A percentile compares a stretch with the other conserved stretches of the same genome.
Evolutionary conservation across 2,329 filamentous ascomycete species (phyloP).

Genomic region (Trichophyton equinum): DNA sequence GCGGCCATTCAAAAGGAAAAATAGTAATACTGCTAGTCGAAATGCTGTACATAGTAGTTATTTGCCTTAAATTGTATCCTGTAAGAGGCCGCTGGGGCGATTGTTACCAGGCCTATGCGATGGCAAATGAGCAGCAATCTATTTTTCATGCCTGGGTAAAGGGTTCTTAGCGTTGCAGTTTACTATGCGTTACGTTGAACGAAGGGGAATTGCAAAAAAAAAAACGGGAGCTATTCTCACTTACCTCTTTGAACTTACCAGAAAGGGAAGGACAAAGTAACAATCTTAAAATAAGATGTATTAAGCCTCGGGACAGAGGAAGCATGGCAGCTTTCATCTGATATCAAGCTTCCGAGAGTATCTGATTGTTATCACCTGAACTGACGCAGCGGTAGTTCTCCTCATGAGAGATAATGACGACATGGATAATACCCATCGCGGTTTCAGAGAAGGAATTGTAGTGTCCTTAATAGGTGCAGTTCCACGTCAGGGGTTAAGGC

Average conservation of each 20-base stretch:
- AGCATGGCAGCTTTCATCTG: not conserved
- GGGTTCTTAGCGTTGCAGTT: not conserved
- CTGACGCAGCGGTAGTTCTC: not conserved
- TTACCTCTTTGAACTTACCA: not conserved
- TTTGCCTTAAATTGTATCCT: too few relatives aligned
- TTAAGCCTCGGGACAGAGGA: constrained; percentile 1
- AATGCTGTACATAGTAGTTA: too few relatives aligned
- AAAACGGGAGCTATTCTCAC: not conserved
- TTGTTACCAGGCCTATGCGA: not conserved
- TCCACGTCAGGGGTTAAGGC: not conserved
- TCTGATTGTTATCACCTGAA: constrained; percentile 1
- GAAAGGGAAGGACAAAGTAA: not conserved
- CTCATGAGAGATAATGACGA: not conserved
- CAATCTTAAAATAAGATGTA: not conserved
- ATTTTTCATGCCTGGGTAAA: not conserved
- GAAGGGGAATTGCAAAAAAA: not conserved
- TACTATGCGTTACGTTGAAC: constrained; percentile 2
- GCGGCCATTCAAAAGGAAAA: not conserved
- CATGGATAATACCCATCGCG: not conserved
- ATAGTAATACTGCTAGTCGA: not conserved
- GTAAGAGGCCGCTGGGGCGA: not conserved
- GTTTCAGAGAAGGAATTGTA: not conserved
- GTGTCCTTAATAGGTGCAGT: not conserved
- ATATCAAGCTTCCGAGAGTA: not conserved
- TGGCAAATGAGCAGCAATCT: not conserved